phyloP scores from a whole-genome alignment of 768 basidiomycete genomes.

The Boletus reticulatus region DNA sequence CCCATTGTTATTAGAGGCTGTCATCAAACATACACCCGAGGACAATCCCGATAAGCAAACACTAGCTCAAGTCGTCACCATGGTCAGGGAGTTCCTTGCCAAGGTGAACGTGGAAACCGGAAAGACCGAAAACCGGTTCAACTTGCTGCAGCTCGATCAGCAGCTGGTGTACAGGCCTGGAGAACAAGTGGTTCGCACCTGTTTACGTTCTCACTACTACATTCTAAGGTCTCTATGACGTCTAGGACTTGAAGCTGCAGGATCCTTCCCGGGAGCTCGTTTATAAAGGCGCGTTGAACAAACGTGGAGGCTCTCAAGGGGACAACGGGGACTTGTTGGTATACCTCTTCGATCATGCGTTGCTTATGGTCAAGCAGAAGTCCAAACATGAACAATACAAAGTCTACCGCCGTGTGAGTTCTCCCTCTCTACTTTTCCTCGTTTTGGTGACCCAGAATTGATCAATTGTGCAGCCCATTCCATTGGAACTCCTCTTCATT shows the following conservation, averaged over 20 bases:
- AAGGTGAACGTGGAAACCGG: constrained; percentile 94
- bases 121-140: constrained; percentile 94
- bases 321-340: constrained; percentile 90
- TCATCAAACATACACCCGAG: constrained; percentile 88
- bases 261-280: constrained; percentile 91
- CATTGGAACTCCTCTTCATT: constrained; percentile 86
- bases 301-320: constrained; percentile 66
- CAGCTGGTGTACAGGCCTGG: constrained; percentile 88
- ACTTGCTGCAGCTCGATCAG: constrained; percentile 88
- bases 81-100: constrained; percentile 78
- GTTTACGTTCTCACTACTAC: background rate
- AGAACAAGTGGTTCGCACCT: constrained; percentile 75
- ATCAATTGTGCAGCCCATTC: constrained; percentile 70
- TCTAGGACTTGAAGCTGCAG: constrained; percentile 77
- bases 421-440: background rate
- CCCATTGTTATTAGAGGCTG: constrained; percentile 88
- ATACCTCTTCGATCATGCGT: constrained; percentile 95
- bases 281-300: constrained; percentile 86
- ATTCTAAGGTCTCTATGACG: background rate
- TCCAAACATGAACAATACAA: constrained; percentile 90
- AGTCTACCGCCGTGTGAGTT: constrained; percentile 86
- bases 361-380: constrained; percentile 94
- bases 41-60: constrained; percentile 82
- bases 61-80: constrained; percentile 72
- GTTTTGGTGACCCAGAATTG: constrained; percentile 4